Evolutionary conservation across 345 rosid genomes (phyloP).

Genomic region (Populus ilicifolia): DNA sequence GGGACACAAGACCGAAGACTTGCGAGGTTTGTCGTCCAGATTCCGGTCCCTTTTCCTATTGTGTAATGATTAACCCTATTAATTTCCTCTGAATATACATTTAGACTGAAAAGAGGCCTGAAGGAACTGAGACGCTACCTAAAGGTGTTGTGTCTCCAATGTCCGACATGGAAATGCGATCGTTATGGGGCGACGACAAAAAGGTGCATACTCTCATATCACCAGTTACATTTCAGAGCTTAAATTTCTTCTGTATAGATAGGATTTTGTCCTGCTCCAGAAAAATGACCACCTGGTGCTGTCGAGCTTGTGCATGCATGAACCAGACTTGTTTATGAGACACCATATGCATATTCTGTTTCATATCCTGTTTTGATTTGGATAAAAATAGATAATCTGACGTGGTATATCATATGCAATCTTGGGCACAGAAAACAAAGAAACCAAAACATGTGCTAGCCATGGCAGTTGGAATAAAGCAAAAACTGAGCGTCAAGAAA

Average conservation of each 20-base stretch:
- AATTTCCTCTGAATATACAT: neutral
- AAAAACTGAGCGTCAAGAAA: slow-evolving; percentile 59
- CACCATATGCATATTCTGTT: too few relatives aligned
- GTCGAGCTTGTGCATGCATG: too few relatives aligned
- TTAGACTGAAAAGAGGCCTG: slow-evolving; percentile 39
- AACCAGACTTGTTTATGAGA: too few relatives aligned
- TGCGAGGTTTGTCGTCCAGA: slow-evolving; percentile 42
- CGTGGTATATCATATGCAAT: neutral
- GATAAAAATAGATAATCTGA: too few relatives aligned
- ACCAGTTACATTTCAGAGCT: too few relatives aligned
- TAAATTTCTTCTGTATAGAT: too few relatives aligned
- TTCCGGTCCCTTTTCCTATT: neutral
- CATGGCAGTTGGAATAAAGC: slow-evolving; percentile 68
- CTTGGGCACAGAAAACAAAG: slow-evolving; percentile 40
- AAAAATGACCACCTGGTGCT: too few relatives aligned
- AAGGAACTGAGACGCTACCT: slow-evolving; percentile 54
- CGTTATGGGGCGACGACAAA: slow-evolving; percentile 47
- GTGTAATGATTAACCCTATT: too few relatives aligned
- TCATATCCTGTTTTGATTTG: too few relatives aligned
- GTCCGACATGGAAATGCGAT: slow-evolving; percentile 66
- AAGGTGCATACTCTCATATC: slow-evolving; percentile 25
- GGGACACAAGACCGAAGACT: slow-evolving; percentile 21
- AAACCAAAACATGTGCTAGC: slow-evolving; percentile 52
- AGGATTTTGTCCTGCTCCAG: too few relatives aligned
- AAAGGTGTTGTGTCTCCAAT: slow-evolving; percentile 57